Evolutionary conservation across 1,139 yeast genomes (phyloP), one percentile per base, ranked within the genome.

Genomic region (Yamadazyma atlantica): DNA sequence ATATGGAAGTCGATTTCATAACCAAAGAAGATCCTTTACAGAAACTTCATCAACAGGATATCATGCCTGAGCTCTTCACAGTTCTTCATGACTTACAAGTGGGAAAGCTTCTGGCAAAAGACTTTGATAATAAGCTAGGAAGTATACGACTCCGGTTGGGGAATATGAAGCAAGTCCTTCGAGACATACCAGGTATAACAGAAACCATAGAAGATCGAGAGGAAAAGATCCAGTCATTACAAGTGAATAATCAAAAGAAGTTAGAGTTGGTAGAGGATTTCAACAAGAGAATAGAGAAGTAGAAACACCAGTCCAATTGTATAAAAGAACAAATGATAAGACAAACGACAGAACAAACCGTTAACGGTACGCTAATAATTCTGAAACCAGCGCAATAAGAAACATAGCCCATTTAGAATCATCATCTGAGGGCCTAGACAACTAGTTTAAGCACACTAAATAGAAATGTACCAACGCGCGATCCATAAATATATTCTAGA

Each of bases 41-140:
- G 10, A 62, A 59, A 36, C 53, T 69, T 31, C 53, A 54, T 15
- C 45, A 54, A 9, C 52, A 62, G 24, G 72, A 69, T 41, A 46
- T 70, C 4, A 54, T 71, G 9, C 73, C 75, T 1, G 74, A 70
- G 29, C 44, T 71, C 29, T 69, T 64, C 45, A 55, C 49, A 18
- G 50, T 69, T 15, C 52, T 71, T 4, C 71, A 60, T 38, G 66
- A 65, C 32, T 49, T 71, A 32, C 61, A 63, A 25, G 49, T 54
- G 5, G 75, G 71, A 5, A 56, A 53, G 11, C 48, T 67, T 15
- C 70, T 62, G 59, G 66, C 71, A 2, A 64, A 67, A 36, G 76
- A 71, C 46, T 70, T 71, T 43, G 75, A 68, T 42, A 70, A 69
- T 47, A 63, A 65, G 36, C 61, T 71, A 2, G 76, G 76, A 8